Evolutionary conservation across 1,139 yeast genomes (phyloP).

Genomic region (Sugiyamaella neomexicana): DNA sequence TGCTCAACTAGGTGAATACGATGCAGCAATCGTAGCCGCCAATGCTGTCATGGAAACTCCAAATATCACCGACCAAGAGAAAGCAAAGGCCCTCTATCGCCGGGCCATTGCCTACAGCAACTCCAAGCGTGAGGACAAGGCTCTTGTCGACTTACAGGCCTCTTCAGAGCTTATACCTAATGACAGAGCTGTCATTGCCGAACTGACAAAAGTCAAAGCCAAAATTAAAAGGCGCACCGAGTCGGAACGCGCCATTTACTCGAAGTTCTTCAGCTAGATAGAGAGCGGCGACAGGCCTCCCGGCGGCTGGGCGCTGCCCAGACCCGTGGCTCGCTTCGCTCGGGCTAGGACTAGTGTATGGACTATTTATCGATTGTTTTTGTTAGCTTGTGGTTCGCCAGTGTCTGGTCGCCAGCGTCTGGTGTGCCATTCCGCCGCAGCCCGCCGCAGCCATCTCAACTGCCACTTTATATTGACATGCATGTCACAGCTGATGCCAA

Average conservation of each 20-base stretch:
- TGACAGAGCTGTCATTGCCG: constrained; percentile 73
- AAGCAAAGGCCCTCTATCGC: constrained; percentile 83
- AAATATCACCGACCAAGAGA: constrained; percentile 61
- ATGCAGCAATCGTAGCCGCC: constrained; percentile 59
- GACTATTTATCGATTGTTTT: neutral
- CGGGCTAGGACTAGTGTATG: neutral
- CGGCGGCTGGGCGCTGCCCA: constrained; percentile 6
- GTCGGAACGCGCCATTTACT: constrained; percentile 79
- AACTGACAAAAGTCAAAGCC: constrained; percentile 61
- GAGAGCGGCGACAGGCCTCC: neutral
- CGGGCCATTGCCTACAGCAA: constrained; percentile 75
- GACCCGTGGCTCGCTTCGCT: constrained; percentile 7
- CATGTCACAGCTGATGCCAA: constrained; percentile 10
- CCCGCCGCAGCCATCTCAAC: neutral
- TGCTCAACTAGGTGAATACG: constrained; percentile 59
- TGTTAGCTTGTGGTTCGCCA: neutral
- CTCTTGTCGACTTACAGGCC: constrained; percentile 61
- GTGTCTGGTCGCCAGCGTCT: too few relatives aligned
- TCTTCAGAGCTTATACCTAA: constrained; percentile 68
- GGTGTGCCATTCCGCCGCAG: too few relatives aligned
- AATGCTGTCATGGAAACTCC: constrained; percentile 65
- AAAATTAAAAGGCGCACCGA: constrained; percentile 56
- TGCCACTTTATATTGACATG: neutral
- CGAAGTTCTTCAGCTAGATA: constrained; percentile 62
- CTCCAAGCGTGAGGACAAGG: constrained; percentile 68